A percentile compares a stretch with the other conserved stretches of the same genome.
phyloP scores from a whole-genome alignment of 495 filamentous ascomycete species.

The Letharia lupina region DNA sequence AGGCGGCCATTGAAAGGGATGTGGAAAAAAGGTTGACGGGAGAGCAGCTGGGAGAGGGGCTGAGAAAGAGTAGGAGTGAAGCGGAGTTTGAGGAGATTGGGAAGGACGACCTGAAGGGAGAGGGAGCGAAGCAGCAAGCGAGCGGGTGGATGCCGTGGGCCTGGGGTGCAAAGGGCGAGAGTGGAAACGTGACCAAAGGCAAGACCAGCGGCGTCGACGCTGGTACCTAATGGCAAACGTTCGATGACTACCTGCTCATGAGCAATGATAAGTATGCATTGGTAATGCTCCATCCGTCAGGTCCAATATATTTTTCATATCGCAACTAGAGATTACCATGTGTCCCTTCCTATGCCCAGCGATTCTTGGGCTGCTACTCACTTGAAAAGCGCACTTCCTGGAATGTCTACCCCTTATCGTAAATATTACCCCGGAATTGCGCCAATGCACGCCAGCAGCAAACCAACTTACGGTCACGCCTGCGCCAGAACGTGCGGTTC shows the following conservation, averaged over 20 bases:
- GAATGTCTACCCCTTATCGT: not conserved
- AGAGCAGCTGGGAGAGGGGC: conserved; percentile 32
- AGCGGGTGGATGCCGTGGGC: conserved; percentile 55
- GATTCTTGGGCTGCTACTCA: not conserved
- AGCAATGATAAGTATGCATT: not conserved
- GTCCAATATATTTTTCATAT: not conserved
- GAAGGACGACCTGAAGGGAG: conserved; percentile 36
- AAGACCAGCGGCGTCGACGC: conserved; percentile 18
- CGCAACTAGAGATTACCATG: not conserved
- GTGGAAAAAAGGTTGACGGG: conserved; percentile 40
- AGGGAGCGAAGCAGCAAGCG: conserved; percentile 26
- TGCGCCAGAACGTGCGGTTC: not conserved
- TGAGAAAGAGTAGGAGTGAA: conserved; percentile 66
- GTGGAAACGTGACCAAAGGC: not conserved
- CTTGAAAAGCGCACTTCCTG: not conserved
- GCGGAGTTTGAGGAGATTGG: conserved; percentile 74
- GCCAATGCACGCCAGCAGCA: not conserved
- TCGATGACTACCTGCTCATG: not conserved
- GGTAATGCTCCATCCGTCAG: not conserved
- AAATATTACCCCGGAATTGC: not conserved
- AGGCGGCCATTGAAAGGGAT: conserved; percentile 33
- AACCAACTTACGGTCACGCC: not conserved
- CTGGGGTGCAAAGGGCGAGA: conserved; percentile 35
- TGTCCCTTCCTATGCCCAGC: not conserved
- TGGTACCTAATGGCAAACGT: conserved; percentile 6